Evolutionary conservation across 495 filamentous ascomycete species (phyloP), one percentile per base, ranked within the genome.

Genomic region (Neurospora tetraspora): DNA sequence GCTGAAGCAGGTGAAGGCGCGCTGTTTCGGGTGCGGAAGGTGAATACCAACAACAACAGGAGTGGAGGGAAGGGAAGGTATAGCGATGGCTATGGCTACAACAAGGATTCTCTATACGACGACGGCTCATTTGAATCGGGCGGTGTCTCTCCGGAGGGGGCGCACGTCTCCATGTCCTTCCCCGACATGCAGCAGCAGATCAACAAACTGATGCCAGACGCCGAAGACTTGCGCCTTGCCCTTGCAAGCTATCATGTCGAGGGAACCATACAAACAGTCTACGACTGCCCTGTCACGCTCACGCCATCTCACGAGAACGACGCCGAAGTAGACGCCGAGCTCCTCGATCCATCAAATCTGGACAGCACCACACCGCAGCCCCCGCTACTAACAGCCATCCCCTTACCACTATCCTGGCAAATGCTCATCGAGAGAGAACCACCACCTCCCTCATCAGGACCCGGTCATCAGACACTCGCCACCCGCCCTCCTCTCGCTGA

Each of bases 231-330:
- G 47, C 47, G 47, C 2, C 47, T 59, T 27, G 20, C 20, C 0
- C 20, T 59, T 0, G 47, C 47, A 3, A 59, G 39, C 5, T 0
- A 39, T 0, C 71, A 77, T 12, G 27, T 18, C 0, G 69, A 71
- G 0, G 74, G 72, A 0, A 65, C 72, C 12, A 37, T 78, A 12
- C 71, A 75, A 2, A 73, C 72, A 2, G 68, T 76, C 8, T 78
- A 78, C 34, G 76, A 78, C 43, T 78, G 75, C 23, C 76, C 74
- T 18, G 10, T 74, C 11, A 78, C 73, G 5, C 39, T 78, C 38
- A 72, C 74, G 0, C 9, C 40, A 7, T 43, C 70, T 1, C 27
- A 20, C 11, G 7, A 31, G 0, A 12, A 40, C 7, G 69, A 72
- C 16, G 9, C 71, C 12, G 10, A 14, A 7, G 2, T 14, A 11